Evolutionary conservation across 345 rosid species (phyloP), one percentile per base, ranked within the genome.

Genomic region (Populus nigra): DNA sequence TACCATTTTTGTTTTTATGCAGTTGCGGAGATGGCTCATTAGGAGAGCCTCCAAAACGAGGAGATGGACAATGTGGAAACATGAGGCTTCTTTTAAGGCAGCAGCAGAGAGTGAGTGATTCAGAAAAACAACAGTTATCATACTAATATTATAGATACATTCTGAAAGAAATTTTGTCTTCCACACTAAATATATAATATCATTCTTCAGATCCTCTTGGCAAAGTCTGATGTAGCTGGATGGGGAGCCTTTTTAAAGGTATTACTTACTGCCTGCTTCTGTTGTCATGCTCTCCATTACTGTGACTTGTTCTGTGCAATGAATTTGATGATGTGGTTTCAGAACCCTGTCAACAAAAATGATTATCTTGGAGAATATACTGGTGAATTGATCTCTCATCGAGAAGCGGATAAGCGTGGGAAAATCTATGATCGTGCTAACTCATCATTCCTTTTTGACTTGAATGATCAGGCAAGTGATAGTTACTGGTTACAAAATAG

Each of bases 191-290:
- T 53, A 79, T 77, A 65, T 35, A 15, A 71, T 66, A 57, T 80
- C 27, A 73, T 74, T 62, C 73, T 82, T 70, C 90, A 96, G 98
- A 92, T 93, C 79, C 94, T 96, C 73, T 79, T 93, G 88, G 93
- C 91, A 45, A 93, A 90, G 79, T 96, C 99, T 72, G 95, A 93
- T 68, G 90, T 96, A 82, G 96, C 99, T 59, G 99, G 99, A 66
- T 96, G 99, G 99, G 98, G 99, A 80, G 99, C 99, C 76, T 96
- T 93, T 81, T 86, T 96, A 22, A 96, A 96, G 98, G 99, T 93
- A 85, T 43, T 57, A 36, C 36, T 43, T 57, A 31, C 36, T 76
- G 59, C 73, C 35, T 79, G 53, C 73, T 23, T 63, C 13, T 11
- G 31, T 41, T 43, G 55, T 39, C 36, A 9, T 62, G 55, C 3